Percentiles rank a stretch among this genome's conserved stretches.
Conservation (phyloP, 164 flowering plant genomes). For the Umbellularia californica region DNA sequence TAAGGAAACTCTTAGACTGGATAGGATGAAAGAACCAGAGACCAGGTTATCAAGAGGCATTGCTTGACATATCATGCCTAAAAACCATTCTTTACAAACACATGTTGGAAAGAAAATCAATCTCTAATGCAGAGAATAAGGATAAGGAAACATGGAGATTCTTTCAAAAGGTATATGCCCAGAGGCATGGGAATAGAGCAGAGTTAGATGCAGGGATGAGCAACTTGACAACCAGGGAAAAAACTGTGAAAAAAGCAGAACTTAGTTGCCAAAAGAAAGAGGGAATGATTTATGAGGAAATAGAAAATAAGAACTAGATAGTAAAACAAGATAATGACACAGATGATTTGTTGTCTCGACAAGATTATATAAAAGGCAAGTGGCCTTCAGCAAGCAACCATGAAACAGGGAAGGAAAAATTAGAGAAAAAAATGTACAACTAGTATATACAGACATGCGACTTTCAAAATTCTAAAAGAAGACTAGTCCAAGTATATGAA, state of each 20-base stretch:
- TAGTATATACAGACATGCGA: not conserved
- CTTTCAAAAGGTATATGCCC: not conserved
- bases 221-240: not conserved
- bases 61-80: not conserved
- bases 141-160: not conserved
- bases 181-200: not conserved
- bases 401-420: not conserved
- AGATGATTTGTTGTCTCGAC: too few relatives aligned
- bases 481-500: not conserved
- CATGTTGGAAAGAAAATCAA: not conserved
- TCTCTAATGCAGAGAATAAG: not conserved
- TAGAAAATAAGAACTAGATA: too few relatives aligned
- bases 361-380: too few relatives aligned
- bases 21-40: not conserved
- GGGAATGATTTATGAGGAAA: too few relatives aligned
- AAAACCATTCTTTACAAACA: not conserved
- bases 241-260: not conserved
- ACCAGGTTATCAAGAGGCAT: not conserved
- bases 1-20: not conserved
- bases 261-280: not conserved
- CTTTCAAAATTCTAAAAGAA: not conserved
- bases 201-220: not conserved
- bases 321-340: too few relatives aligned
- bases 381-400: not conserved
- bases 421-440: not conserved